Evolutionary conservation across 495 filamentous ascomycete genomes (phyloP), one percentile per base, ranked within the genome.

Genomic region (Lepidopterella palustris): DNA sequence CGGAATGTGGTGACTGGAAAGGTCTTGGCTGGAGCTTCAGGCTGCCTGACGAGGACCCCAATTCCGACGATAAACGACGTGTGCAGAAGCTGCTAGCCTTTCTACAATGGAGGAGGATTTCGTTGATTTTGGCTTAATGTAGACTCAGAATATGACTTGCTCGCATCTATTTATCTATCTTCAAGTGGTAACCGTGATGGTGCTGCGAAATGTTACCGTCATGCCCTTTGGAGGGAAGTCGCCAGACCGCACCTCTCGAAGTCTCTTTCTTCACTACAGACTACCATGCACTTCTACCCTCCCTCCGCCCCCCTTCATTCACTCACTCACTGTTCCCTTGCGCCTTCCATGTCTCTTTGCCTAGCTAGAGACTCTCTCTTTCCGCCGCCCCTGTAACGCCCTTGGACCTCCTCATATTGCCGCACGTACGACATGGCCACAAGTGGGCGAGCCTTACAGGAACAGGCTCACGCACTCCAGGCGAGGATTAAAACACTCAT

Each of bases 401-500:
- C 10, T 50, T 23, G 2, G 13, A 2, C 21, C 13, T 50, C 10
- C 23, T 28, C 15, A 31, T 10, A 11, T 40, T 28, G 31, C 27
- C 21, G 15, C 9, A 27, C 51, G 5, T 15, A 28, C 31, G 48
- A 24, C 53, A 67, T 84, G 79, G 71, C 76, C 61, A 73, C 84
- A 77, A 60, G 74, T 74, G 59, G 73, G 61, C 69, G 74, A 31
- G 40, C 68, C 24, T 29, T 71, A 26, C 59, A 60, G 42, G 47
- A 63, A 15, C 65, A 67, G 28, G 56, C 55, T 65, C 68, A 72
- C 23, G 65, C 70, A 50, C 67, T 82, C 11, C 67, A 71, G 24
- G 72, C 75, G 28, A 68, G 76, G 55, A 73, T 84, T 27, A 85
- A 85, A 68, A 78, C 74, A 13, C 71, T 87, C 31, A 79, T 87